Evolutionary conservation across 805 yeast species (phyloP), one percentile per base, ranked within the genome.

Genomic region (Suhomyces pyralidae): DNA sequence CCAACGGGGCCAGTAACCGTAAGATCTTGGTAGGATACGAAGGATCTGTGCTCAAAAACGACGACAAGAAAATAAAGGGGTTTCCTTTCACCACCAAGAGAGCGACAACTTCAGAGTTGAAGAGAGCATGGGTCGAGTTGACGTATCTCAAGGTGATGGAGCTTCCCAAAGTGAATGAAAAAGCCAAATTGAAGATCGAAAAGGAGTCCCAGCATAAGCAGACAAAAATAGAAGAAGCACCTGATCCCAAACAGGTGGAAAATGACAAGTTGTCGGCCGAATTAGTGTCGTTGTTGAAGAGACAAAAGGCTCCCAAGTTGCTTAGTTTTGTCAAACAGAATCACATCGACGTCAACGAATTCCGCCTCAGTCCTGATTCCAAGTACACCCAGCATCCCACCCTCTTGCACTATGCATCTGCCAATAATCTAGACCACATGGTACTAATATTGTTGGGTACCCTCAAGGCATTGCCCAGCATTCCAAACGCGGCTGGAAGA

Each of bases 11-110:
- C 7, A 65, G 82, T 12, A 88, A 85, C 58, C 79, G 83, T 55
- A 84, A 79, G 52, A 78, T 85, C 2, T 66, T 94, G 22, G 74
- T 86, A 48, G 90, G 88, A 2, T 86, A 84, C 59, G 85, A 81
- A 30, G 84, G 84, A 28, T 79, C 85, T 0, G 76, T 82, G 1
- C 66, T 82, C 6, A 62, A 76, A 32, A 70, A 61, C 28, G 70
- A 71, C 32, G 97, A 93, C 64, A 57, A 72, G 0, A 77, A 97
- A 56, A 68, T 94, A 6, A 81, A 80, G 56, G 68, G 76, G 2
- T 83, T 93, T 64, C 99, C 99, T 1, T 91, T 94, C 70, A 86
- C 97, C 0, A 93, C 99, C 0, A 82, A 82, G 51, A 79, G 97
- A 58, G 96, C 98, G 1, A 92, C 97, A 0, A 77, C 86, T 0